Evolutionary conservation across 768 basidiomycete genomes (phyloP), one percentile per base, ranked within the genome.

Genomic region (Suillus luteus): DNA sequence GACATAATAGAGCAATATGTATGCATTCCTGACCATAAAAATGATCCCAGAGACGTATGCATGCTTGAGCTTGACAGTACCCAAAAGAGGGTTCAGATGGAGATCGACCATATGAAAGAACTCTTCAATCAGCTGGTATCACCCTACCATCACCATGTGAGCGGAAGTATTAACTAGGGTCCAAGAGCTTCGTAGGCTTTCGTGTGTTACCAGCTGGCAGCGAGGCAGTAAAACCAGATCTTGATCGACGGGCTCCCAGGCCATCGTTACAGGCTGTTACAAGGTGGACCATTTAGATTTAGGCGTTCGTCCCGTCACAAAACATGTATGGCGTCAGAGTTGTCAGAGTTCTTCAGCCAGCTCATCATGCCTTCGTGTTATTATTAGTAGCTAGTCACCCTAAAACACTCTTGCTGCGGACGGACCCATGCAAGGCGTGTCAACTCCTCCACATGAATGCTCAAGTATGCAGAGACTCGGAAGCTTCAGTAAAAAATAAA

Each of bases 401-500:
- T 49, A n/a, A n/a, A n/a, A 65, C 33, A 31, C 15, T 27, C 35
- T 62, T 46, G 54, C 33, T 55, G 40, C 46, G 15, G 68, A 62
- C 51, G 55, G 55, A 37, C 71, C 14, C 66, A 68, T 37, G 62
- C 67, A 35, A 41, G 52, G 17, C 9, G 27, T 59, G 12, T 57
- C 35, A 24, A 15, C 48, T 5, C 2, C 64, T 27, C 59, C 54
- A 33, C 79, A 81, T 61, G 75, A 79, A 65, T 70, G 6, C 22
- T 77, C 37, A 88, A 85, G 71, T 94, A 95, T 71, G 82, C 86
- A 14, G 84, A 89, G 3, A 31, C 31, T 4, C 31, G 31, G 63
- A 91, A 91, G 71, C 75, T 95, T 44, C 83, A 80, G 55, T 81
- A 68, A 82, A 79, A 68, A 86, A 90, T 43, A 76, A 84, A 71